phyloP scores from a whole-genome alignment of 352 stramenopile species.

The Pilasporangium apinafurcum region DNA sequence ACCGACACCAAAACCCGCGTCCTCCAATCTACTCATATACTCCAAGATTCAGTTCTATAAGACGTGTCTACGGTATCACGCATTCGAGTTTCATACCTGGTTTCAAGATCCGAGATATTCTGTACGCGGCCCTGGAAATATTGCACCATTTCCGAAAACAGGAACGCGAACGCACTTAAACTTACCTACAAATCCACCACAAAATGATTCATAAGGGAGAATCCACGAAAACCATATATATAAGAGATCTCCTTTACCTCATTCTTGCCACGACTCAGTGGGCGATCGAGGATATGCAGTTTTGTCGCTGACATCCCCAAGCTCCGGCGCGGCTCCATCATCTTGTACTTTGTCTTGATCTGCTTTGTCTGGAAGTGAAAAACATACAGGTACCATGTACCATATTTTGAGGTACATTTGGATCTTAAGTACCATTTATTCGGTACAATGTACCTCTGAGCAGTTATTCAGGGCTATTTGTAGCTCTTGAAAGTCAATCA shows the following conservation, averaged over 20 bases:
- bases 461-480: too few relatives aligned
- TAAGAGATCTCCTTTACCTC: slow-evolving; percentile 26
- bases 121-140: slow-evolving; percentile 95
- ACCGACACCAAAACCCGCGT: slow-evolving; percentile 93
- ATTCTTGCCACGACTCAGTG: slow-evolving; percentile 67
- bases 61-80: not conserved
- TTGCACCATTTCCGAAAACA: slow-evolving; percentile 98
- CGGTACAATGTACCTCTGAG: too few relatives aligned
- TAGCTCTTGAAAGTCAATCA: too few relatives aligned
- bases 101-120: slow-evolving; percentile 95
- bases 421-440: too few relatives aligned
- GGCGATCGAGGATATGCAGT: slow-evolving; percentile 73
- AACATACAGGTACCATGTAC: too few relatives aligned
- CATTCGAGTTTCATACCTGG: slow-evolving; percentile 34
- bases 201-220: too few relatives aligned
- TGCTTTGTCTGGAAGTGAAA: too few relatives aligned
- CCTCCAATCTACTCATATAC: slow-evolving; percentile 70
- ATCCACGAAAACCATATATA: too few relatives aligned
- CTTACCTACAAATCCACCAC: slow-evolving; percentile 54
- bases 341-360: slow-evolving; percentile 2
- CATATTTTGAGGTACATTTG: too few relatives aligned
- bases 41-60: not conserved
- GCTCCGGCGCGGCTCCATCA: slow-evolving; percentile 53
- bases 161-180: slow-evolving; percentile 93
- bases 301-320: slow-evolving; percentile 45